Evolutionary conservation across 176 grass and related monocot species (phyloP), one percentile per base, ranked within the genome.

Genomic region (Hyparrhenia diplandra): DNA sequence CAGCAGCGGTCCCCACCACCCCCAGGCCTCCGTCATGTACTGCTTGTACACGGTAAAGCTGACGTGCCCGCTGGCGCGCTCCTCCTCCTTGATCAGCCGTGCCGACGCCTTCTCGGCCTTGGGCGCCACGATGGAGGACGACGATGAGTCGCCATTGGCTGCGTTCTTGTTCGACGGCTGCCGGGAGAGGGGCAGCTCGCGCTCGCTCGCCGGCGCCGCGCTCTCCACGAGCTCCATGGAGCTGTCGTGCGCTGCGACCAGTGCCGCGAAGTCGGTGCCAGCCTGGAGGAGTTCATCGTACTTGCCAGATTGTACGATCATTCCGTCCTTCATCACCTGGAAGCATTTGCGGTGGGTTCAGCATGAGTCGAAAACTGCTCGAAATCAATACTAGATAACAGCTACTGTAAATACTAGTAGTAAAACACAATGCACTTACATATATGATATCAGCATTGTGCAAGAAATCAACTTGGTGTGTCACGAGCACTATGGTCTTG

Each of bases 381-480:
- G 7, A 29, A 36, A 25, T 74, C 31, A 55, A 59, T 6, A 8
- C 12, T 45, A 10, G 6, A 17, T 42, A 1, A 10, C 13, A 13
- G 27, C 14, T 40, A 54, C 51, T 55, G 51, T 55, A 35, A 84
- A 23, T 58, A 23, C 1, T 58, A 54, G 2, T 55, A 59, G 55
- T 25, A 59, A 58, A 13, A 86, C 29, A 32, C 30, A 63, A 18
- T 37, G 64, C 32, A 43, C 82, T 84, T 83, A 98, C 96, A 75
- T 93, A 93, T 79, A 99, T 99, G 64, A 69, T 41, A 41, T 99
- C 92, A 9, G 89, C 96, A 69, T 99, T 99, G 89, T 95, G 96
- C 79, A 99, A 83, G 82, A 99, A 99, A 80, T 99, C 96, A 8
- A 99, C 90, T 90, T 99, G 96, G 77, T 99, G 96, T 17, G 96